phyloP scores from a whole-genome alignment of 305 asterid genomes.

The Fraxinus nigra region DNA sequence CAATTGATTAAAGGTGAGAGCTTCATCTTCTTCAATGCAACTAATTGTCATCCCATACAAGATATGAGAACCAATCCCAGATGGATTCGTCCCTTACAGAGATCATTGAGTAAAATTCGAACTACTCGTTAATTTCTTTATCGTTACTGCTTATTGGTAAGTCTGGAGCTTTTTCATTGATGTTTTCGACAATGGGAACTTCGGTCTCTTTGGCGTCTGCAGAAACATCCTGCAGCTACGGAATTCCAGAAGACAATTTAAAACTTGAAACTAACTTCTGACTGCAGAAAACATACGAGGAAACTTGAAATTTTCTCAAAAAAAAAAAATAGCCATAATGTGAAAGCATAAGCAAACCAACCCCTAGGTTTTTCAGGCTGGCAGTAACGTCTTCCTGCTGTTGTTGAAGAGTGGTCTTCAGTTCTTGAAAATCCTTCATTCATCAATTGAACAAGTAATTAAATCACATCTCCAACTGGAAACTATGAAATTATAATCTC shows the following conservation, averaged over 20 bases:
- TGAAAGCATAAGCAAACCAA: conserved; percentile 27
- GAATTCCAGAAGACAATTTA: conserved; percentile 18
- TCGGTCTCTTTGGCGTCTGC: conserved; percentile 30
- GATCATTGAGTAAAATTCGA: conserved; percentile 7
- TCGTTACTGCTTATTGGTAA: conserved; percentile 28
- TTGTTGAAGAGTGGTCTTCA: conserved; percentile 78
- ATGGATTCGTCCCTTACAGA: conserved; percentile 2
- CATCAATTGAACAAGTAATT: conserved; percentile 9
- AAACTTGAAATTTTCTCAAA: neutral
- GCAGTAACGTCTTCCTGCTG: conserved; percentile 83
- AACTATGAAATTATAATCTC: neutral
- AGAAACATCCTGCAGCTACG: conserved; percentile 55
- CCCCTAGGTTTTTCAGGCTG: conserved; percentile 69
- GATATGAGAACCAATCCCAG: neutral
- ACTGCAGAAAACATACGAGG: neutral
- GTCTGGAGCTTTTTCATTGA: conserved; percentile 31
- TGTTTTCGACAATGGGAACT: conserved; percentile 29
- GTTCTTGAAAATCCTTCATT: conserved; percentile 77
- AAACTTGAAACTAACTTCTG: neutral
- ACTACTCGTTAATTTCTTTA: conserved; percentile 29
- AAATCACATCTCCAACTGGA: neutral
- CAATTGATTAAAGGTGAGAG: too few relatives aligned
- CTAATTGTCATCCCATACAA: neutral
- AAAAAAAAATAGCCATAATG: neutral
- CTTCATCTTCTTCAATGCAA: too few relatives aligned